Evolutionary conservation across 129 eudicot species (phyloP).

Genomic region (Arctium minus): DNA sequence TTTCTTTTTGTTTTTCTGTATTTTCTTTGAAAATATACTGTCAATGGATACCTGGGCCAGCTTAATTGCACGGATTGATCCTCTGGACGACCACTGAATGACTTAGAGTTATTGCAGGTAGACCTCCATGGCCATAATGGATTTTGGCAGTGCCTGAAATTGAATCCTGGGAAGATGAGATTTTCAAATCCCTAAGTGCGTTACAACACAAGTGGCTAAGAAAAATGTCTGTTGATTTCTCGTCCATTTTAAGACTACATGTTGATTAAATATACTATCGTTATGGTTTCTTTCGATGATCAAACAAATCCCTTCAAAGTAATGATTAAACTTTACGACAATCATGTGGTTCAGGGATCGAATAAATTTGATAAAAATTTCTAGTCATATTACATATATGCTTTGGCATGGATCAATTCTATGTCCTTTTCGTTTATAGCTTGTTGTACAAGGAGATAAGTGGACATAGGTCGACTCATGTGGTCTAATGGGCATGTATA

Average conservation of each 20-base stretch:
- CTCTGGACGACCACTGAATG: not conserved
- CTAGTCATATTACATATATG: not conserved
- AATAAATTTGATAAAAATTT: constrained; percentile 12
- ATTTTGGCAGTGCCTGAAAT: not conserved
- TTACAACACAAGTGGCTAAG: not conserved
- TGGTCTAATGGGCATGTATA: not conserved
- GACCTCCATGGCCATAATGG: not conserved
- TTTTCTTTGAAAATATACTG: not conserved
- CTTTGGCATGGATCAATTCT: constrained; percentile 15
- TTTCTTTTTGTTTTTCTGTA: not conserved
- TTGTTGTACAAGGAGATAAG: constrained; percentile 19
- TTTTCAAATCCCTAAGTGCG: not conserved
- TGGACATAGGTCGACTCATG: not conserved
- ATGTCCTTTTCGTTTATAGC: constrained; percentile 12
- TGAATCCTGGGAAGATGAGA: not conserved
- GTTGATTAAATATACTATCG: not conserved
- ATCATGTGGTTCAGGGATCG: not conserved
- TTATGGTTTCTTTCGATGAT: not conserved
- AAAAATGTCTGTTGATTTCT: not conserved
- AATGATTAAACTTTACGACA: not conserved
- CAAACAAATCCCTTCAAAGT: not conserved
- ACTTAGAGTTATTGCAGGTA: not conserved
- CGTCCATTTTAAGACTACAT: not conserved
- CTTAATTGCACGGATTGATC: not conserved
- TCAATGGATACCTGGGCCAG: not conserved